Conservation (phyloP, 495 filamentous ascomycete species). For the Physcia stellaris region DNA sequence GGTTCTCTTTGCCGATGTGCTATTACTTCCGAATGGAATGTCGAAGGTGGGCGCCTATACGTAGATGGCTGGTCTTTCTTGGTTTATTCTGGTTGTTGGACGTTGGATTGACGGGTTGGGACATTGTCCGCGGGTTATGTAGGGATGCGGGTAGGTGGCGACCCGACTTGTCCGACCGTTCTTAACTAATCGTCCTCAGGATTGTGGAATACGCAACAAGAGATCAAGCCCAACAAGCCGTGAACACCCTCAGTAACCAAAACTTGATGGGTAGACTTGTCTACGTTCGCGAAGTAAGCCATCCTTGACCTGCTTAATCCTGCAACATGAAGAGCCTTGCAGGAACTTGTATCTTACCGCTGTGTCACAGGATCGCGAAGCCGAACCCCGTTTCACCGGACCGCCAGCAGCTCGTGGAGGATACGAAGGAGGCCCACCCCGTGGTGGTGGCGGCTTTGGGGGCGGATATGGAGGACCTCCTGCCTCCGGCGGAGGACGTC, state of each 20-base stretch:
- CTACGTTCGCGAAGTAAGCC: conserved; percentile 88
- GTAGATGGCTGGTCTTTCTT: conserved; percentile 72
- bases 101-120: conserved; percentile 99
- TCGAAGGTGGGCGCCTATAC: conserved; percentile 99
- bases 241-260: conserved; percentile 97
- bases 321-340: no score
- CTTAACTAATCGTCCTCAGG: conserved; percentile 34
- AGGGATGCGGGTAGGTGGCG: conserved; percentile 95
- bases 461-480: conserved; percentile 34
- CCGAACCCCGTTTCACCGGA: conserved; percentile 85
- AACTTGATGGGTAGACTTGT: conserved; percentile 96
- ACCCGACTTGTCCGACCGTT: conserved; percentile 1
- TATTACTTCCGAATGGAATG: conserved; percentile 99
- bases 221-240: conserved; percentile 96
- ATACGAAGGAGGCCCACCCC: conserved; percentile 29
- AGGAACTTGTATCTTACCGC: no score
- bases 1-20: conserved; percentile 98
- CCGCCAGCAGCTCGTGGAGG: conserved; percentile 55
- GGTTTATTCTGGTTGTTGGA: conserved; percentile 69
- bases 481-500: conserved; percentile 49
- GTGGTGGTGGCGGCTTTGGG: conserved; percentile 32
- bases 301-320: no score
- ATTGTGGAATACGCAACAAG: conserved; percentile 99
- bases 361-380: conserved; percentile 79
- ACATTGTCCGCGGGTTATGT: conserved; percentile 78